Base-by-base conservation (phyloP, 2,329 filamentous ascomycete genomes). In the Amesomyces nigricolor region DNA sequence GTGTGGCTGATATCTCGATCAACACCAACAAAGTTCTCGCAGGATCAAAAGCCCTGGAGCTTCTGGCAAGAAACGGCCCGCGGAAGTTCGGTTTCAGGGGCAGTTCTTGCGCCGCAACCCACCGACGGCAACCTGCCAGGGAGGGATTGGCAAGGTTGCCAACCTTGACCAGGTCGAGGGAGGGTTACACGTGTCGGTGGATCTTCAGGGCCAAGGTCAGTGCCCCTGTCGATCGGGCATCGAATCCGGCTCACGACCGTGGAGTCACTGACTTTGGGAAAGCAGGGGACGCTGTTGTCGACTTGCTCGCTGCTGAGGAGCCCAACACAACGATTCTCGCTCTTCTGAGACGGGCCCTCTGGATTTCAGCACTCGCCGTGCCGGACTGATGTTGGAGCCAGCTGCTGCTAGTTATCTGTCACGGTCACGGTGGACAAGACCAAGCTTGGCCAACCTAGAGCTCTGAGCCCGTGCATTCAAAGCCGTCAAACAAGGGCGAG, bases 1-100 rank as follows among this genome's bases (percentile, higher is more conserved):
- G 39, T 46, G 49, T 47, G 51, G 55, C 47, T 57, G 38, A 50
- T 32, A 32, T 22, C 45, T 54, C 45, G 29, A 4, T 1, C 17
- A 13, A n/a, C 32, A 10, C 32, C 3, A 9, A 19, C 13, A 14
- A 43, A 47, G 42, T 42, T 49, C 37, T 44, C 44, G 44, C 44
- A 56, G 54, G 48, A 56, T 52, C 48, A 11, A 26, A 8, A 32
- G 22, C 44, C 54, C 39, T 51, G 44, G 11, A 2, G 47, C n/a
- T 19, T 19, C 4, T 38, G 14, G 35, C n/a, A 29, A 38, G 17
- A 35, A 38, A 38, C 37, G 38, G 14, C 30, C 30, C 32, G 40
- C 49, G 29, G 10, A 38, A 45, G 17, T 13, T 44, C 22, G 22
- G 22, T n/a, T 5, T 35, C 38, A 40, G 42, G 49, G 49, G 4